A percentile compares a stretch with the other conserved stretches of the same genome.
Evolutionary conservation across 176 grass and related monocot species (phyloP).

Genomic region (Pontederia paniculata): DNA sequence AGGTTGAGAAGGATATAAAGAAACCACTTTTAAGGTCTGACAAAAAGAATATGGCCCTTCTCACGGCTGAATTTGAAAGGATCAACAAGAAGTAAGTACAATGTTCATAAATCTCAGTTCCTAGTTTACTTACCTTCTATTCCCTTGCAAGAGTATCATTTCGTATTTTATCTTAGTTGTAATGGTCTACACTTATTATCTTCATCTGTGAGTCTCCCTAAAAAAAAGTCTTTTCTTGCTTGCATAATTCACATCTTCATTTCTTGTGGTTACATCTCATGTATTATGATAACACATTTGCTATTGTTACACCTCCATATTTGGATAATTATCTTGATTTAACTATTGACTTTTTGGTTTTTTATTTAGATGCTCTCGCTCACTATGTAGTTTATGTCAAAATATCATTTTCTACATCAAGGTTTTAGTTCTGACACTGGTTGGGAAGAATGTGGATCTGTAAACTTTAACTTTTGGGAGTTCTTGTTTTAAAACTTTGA

Average conservation of each 20-base stretch:
- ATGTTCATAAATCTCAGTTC: conserved; percentile 14
- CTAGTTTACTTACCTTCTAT: no score
- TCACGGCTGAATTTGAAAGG: conserved; percentile 70
- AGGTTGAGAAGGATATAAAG: conserved; percentile 91
- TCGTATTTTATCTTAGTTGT: neutral
- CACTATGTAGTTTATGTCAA: neutral
- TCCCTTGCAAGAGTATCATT: no score
- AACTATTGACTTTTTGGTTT: no score
- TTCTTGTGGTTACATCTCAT: no score
- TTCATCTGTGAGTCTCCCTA: no score
- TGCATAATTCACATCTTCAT: no score
- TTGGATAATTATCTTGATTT: no score
- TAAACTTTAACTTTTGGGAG: neutral
- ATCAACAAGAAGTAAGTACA: conserved; percentile 77
- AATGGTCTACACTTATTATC: no score
- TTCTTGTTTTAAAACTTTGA: conserved; percentile 11
- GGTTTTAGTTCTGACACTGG: neutral
- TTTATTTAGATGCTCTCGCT: no score
- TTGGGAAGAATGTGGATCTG: neutral
- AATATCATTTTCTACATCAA: neutral
- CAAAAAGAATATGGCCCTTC: conserved; percentile 88
- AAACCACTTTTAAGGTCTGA: conserved; percentile 79
- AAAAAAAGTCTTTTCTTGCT: no score
- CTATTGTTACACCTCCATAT: no score
- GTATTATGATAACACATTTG: no score